Evolutionary conservation across 208 protist genomes (phyloP).

Genomic region (Acanthamoeba quina): DNA sequence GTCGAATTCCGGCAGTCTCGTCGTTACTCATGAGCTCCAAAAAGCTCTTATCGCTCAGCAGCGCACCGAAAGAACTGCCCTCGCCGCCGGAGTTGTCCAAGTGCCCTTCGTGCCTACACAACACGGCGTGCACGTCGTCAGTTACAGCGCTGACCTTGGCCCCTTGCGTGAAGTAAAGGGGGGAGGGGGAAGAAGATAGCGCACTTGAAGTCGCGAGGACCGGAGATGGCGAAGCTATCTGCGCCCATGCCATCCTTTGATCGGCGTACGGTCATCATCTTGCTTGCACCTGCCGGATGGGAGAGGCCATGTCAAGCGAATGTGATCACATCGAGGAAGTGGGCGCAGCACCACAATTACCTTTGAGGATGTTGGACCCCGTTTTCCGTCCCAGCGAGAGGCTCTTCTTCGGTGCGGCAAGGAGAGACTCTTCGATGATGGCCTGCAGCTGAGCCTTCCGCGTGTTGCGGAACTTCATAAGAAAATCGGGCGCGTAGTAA

Average conservation of each 20-base stretch:
- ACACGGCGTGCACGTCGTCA: not conserved
- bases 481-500: constrained; percentile 65
- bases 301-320: not conserved
- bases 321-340: not conserved
- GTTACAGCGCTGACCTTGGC: not conserved
- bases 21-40: constrained; percentile 22
- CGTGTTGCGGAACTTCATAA: constrained; percentile 61
- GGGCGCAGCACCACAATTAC: not conserved
- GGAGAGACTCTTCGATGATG: constrained; percentile 61
- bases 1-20: constrained; percentile 28
- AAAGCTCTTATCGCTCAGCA: not conserved
- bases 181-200: too few species aligned
- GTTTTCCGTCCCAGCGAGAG: constrained; percentile 48
- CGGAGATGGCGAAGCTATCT: not conserved
- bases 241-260: not conserved
- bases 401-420: constrained; percentile 46
- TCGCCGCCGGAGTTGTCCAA: constrained; percentile 16
- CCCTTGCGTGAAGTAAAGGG: not conserved
- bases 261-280: constrained; percentile 8
- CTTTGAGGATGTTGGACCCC: constrained; percentile 55
- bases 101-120: constrained; percentile 45
- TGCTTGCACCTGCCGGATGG: not conserved
- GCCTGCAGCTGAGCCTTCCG: constrained; percentile 57
- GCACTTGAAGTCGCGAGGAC: not conserved
- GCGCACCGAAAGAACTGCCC: not conserved